phyloP scores from a whole-genome alignment of 2,329 filamentous ascomycete species.

The Diaporthe capsici region DNA sequence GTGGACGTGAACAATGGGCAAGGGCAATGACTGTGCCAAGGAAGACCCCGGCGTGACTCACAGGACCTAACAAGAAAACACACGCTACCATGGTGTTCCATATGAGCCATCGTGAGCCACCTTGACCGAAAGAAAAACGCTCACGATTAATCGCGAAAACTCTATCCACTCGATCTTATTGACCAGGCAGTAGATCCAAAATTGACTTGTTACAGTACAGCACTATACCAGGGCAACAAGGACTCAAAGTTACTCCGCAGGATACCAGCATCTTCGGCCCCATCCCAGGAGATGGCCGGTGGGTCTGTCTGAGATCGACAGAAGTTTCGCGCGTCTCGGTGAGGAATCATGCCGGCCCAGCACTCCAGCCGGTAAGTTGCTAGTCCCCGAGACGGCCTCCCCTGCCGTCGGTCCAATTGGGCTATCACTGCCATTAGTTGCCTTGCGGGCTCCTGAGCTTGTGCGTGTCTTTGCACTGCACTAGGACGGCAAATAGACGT shows the following conservation, averaged over 20 bases:
- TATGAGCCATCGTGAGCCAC: constrained; percentile 25
- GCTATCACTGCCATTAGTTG: background rate
- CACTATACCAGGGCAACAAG: background rate
- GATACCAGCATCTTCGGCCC: background rate
- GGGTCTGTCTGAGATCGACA: constrained; percentile 30
- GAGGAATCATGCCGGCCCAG: constrained; percentile 23
- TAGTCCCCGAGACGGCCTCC: constrained; percentile 24
- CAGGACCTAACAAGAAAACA: background rate
- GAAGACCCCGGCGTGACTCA: constrained; percentile 16
- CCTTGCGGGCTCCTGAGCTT: background rate
- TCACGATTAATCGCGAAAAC: background rate
- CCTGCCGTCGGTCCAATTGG: constrained; percentile 7
- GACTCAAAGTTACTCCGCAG: background rate
- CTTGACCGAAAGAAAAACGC: background rate
- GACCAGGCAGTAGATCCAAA: background rate
- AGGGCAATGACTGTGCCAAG: background rate
- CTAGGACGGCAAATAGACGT: constrained; percentile 14
- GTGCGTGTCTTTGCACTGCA: background rate
- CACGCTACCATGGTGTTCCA: background rate
- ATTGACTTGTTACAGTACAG: background rate
- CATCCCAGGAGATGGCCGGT: constrained; percentile 30
- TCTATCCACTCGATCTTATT: background rate
- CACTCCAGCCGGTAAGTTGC: constrained; percentile 12
- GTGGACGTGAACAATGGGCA: background rate
- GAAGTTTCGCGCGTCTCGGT: constrained; percentile 18